These are phyloP conservation scores for Lumnitzera racemosa DNA, from an alignment of 345 rosid genomes.

Conservation along the genomic window DNA sequence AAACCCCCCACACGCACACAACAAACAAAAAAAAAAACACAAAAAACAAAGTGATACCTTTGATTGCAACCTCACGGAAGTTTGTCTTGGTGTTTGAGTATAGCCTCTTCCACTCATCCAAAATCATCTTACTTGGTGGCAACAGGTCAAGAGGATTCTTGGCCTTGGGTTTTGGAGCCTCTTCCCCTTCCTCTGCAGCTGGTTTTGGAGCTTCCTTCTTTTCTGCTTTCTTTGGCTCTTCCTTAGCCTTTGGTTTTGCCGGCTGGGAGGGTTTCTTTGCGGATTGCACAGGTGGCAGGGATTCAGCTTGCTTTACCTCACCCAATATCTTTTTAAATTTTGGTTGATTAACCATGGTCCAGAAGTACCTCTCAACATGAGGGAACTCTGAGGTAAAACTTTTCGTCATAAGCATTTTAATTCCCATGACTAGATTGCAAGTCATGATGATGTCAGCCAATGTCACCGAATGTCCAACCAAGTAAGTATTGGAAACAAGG, in stretches of 20 bases:
- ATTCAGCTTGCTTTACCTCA: conserved; percentile 72
- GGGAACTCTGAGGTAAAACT: conserved; percentile 84
- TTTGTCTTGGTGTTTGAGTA: conserved; percentile 93
- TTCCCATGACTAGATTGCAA: conserved; percentile 66
- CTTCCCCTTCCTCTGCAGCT: conserved; percentile 27
- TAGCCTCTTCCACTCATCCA: conserved; percentile 99
- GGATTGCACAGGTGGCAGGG: conserved; percentile 45
- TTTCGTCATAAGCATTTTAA: conserved; percentile 49
- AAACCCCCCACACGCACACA: too few species aligned
- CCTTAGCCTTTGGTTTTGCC: conserved; percentile 65
- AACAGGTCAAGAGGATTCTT: conserved; percentile 93
- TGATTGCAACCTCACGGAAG: conserved; percentile 93
- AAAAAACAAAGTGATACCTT: conserved; percentile 34
- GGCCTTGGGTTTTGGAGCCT: conserved; percentile 46
- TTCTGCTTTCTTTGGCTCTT: conserved; percentile 61
- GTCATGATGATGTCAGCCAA: conserved; percentile 76
- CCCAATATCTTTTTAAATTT: conserved; percentile 75
- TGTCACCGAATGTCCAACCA: conserved; percentile 86
- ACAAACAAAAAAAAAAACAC: not conserved
- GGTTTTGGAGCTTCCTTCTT: conserved; percentile 77
- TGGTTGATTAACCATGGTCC: conserved; percentile 95
- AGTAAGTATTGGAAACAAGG: conserved; percentile 69
- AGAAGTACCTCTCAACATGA: conserved; percentile 94
- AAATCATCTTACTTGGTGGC: conserved; percentile 88
- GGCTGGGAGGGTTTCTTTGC: conserved; percentile 61